A percentile compares a stretch with the other conserved stretches of the same genome.
Evolutionary conservation across 2,329 filamentous ascomycete species (phyloP).

Genomic region (Penicillium hordei): DNA sequence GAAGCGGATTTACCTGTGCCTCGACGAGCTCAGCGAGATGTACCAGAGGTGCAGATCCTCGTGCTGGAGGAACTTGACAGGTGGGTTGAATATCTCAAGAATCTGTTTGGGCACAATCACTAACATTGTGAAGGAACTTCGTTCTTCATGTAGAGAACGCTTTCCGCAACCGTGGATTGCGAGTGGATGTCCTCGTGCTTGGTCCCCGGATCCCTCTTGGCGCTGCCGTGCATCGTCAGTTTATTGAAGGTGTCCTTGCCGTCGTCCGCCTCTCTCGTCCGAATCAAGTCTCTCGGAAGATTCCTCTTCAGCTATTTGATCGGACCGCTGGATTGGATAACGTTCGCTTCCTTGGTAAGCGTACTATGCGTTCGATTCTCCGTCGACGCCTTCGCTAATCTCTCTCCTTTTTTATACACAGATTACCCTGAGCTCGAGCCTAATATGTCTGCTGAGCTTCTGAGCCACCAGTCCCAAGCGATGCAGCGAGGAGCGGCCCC

Average conservation of each 20-base stretch:
- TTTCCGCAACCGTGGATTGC: conserved; percentile 70
- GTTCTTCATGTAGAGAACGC: conserved; percentile 76
- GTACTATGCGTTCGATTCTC: background rate
- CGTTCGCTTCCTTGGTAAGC: conserved; percentile 70
- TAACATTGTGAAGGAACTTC: conserved; percentile 61
- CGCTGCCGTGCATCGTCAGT: conserved; percentile 78
- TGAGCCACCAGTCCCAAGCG: conserved; percentile 57
- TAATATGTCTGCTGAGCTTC: conserved; percentile 74
- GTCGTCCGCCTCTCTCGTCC: conserved; percentile 73
- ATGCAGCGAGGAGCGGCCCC: conserved; percentile 38
- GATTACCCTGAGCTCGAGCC: conserved; percentile 85
- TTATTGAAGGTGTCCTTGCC: conserved; percentile 83
- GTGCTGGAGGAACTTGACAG: conserved; percentile 72
- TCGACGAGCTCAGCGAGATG: conserved; percentile 67
- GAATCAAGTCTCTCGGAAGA: conserved; percentile 69
- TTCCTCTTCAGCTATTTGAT: conserved; percentile 83
- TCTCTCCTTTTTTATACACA: conserved; percentile 25
- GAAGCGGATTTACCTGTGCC: conserved; percentile 70
- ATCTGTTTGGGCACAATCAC: background rate
- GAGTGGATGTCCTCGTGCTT: conserved; percentile 75
- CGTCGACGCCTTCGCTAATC: conserved; percentile 15
- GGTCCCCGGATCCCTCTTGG: conserved; percentile 73
- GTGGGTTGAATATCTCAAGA: conserved; percentile 30
- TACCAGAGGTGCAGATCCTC: conserved; percentile 88
- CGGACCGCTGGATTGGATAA: conserved; percentile 71